Conservation (phyloP, 768 basidiomycete genomes). For the Vishniacozyma victoriae region DNA sequence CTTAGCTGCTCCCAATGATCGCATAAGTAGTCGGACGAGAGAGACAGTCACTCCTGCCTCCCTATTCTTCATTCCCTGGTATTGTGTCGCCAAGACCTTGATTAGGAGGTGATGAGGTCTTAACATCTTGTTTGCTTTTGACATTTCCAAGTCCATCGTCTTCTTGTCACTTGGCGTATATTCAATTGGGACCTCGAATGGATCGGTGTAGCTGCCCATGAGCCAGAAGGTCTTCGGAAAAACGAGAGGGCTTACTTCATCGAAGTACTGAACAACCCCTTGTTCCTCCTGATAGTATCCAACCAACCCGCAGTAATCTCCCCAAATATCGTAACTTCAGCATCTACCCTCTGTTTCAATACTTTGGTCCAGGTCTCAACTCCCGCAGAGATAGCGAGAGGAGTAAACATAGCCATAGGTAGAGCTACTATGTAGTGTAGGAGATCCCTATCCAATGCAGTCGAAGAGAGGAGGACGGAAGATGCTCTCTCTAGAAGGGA, state of each 20-base stretch:
- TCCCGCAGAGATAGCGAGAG: slow-evolving; percentile 74
- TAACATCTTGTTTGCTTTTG: slow-evolving; percentile 67
- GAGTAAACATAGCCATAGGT: slow-evolving; percentile 84
- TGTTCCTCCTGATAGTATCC: slow-evolving; percentile 65
- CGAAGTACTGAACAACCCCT: slow-evolving; percentile 73
- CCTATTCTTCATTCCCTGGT: slow-evolving; percentile 88
- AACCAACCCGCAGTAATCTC: slow-evolving; percentile 87
- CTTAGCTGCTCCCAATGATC: slow-evolving; percentile 66
- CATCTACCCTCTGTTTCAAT: slow-evolving; percentile 71
- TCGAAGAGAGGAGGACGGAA: slow-evolving; percentile 63
- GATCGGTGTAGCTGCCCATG: slow-evolving; percentile 67
- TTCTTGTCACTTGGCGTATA: slow-evolving; percentile 88
- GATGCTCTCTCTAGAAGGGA: slow-evolving; percentile 81
- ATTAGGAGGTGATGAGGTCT: slow-evolving; percentile 77
- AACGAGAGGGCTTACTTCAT: slow-evolving; percentile 62
- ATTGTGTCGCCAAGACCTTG: slow-evolving; percentile 80
- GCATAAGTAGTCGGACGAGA: slow-evolving; percentile 73
- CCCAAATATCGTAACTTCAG: slow-evolving; percentile 75
- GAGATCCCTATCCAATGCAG: slow-evolving; percentile 73
- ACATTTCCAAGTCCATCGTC: slow-evolving; percentile 61
- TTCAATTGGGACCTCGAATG: slow-evolving; percentile 75
- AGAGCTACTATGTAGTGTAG: slow-evolving; percentile 79
- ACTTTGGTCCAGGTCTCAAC: slow-evolving; percentile 97
- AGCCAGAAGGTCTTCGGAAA: not conserved
- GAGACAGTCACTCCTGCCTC: slow-evolving; percentile 76